Evolutionary conservation across 2,329 filamentous ascomycete species (phyloP), one percentile per base, ranked within the genome.

Genomic region (Plectosphaerella plurivora): DNA sequence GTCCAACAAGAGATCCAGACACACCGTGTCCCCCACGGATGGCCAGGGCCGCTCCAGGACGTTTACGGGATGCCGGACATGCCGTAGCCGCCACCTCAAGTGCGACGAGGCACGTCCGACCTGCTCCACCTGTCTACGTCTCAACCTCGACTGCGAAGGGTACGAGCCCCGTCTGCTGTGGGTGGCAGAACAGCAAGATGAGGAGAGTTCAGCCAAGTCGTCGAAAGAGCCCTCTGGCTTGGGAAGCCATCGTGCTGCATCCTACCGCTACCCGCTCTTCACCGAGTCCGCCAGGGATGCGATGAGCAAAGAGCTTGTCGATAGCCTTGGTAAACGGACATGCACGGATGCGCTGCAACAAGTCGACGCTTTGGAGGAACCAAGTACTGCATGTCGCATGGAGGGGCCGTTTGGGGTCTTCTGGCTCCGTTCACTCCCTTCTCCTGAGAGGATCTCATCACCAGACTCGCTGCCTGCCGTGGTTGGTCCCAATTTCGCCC

Each of bases 191-290:
- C 54, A 61, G 60, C 47, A 65, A 61, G 14, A 36, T 51, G 51
- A n/a, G n/a, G n/a, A n/a, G n/a, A n/a, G n/a, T n/a, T n/a, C n/a
- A n/a, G n/a, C n/a, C n/a, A n/a, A n/a, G n/a, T n/a, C n/a, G n/a
- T n/a, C n/a, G n/a, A n/a, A n/a, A n/a, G n/a, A n/a, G n/a, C n/a
- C n/a, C n/a, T 49, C 25, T 47, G 47, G 25, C 35, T 28, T 48
- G 20, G 47, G 42, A 1, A 51, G 45, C 5, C 56, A 58, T 20
- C 56, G 56, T 10, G 51, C 54, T 47, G 22, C 59, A 39, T 59
- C 62, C 25, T 75, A 71, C 55, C 68, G 73, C 39, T 71, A 73
- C 50, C 72, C 72, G 36, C 61, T 76, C 16, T 72, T 74, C 54
- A 71, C 71, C n/a, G 71, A 67, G 55, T 53, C 59, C 25, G 62